Evolutionary conservation across 345 rosid genomes (phyloP).

Genomic region (Salix arbutifolia): DNA sequence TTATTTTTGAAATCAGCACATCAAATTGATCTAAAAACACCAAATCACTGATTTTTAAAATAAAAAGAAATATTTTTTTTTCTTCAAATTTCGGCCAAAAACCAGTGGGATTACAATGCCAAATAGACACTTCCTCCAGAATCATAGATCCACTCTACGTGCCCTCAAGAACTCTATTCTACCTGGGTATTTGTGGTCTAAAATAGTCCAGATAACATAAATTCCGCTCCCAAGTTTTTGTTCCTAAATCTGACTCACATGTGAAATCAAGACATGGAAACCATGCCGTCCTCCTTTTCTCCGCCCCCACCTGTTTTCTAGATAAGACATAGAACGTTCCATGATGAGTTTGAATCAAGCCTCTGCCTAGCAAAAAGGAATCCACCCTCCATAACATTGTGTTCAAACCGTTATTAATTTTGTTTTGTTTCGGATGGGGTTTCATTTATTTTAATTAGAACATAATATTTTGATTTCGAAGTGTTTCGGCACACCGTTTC

Average conservation of each 20-base stretch:
- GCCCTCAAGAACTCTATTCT: neutral
- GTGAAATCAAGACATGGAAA: neutral
- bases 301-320: neutral
- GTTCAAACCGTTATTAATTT: neutral
- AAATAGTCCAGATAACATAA: neutral
- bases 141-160: neutral
- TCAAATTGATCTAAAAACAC: too few relatives aligned
- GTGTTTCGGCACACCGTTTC: too few relatives aligned
- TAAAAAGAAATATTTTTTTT: too few relatives aligned
- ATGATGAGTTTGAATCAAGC: neutral
- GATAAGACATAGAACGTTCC: neutral
- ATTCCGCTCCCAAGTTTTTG: neutral
- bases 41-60: too few relatives aligned
- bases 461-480: too few relatives aligned
- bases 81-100: too few relatives aligned
- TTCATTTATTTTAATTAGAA: too few relatives aligned
- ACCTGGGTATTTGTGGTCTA: neutral
- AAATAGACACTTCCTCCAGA: too few relatives aligned
- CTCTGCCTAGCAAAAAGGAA: neutral
- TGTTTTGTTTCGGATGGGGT: too few relatives aligned
- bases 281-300: neutral
- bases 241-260: too few relatives aligned
- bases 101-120: too few relatives aligned
- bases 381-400: neutral
- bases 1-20: too few relatives aligned